These are phyloP conservation scores for Phlegmacium glaucopus DNA, from an alignment of 768 basidiomycete species.

Conservation along the genomic window DNA sequence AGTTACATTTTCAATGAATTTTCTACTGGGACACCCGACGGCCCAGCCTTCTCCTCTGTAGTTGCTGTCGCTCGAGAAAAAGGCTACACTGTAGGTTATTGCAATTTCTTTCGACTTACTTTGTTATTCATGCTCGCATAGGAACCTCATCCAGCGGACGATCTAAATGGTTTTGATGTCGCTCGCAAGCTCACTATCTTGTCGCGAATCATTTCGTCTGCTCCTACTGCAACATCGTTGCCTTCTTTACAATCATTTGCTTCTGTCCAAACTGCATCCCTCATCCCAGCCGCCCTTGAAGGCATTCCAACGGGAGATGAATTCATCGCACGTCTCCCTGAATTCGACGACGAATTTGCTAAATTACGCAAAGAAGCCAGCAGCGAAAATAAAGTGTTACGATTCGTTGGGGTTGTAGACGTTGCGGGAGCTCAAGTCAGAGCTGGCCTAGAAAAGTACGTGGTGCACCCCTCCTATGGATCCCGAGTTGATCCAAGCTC, in stretches of 20 bases:
- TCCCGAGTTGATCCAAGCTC: not conserved
- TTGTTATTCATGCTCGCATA: constrained; percentile 23
- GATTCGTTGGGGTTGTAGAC: constrained; percentile 95
- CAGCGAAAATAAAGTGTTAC: constrained; percentile 76
- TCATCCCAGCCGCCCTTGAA: constrained; percentile 77
- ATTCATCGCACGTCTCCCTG: constrained; percentile 76
- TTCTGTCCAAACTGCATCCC: constrained; percentile 78
- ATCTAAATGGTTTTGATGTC: constrained; percentile 95
- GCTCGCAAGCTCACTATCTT: constrained; percentile 97
- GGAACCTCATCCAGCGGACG: constrained; percentile 98
- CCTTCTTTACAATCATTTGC: constrained; percentile 72
- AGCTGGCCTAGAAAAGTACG: constrained; percentile 87
- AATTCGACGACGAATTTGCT: constrained; percentile 79
- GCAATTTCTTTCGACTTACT: not conserved
- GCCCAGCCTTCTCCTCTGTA: constrained; percentile 82
- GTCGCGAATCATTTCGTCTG: constrained; percentile 66
- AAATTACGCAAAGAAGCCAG: constrained; percentile 75
- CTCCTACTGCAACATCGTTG: constrained; percentile 32
- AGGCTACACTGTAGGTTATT: constrained; percentile 79
- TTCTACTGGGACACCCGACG: constrained; percentile 64
- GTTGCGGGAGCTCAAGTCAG: constrained; percentile 67
- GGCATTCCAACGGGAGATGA: constrained; percentile 71
- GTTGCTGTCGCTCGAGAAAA: constrained; percentile 86
- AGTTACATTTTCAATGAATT: constrained; percentile 99
- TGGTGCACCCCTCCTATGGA: constrained; percentile 8